These are phyloP conservation scores for Graphilbum sp. DNA, from an alignment of 2,329 filamentous ascomycete genomes.

Conservation along the genomic window DNA sequence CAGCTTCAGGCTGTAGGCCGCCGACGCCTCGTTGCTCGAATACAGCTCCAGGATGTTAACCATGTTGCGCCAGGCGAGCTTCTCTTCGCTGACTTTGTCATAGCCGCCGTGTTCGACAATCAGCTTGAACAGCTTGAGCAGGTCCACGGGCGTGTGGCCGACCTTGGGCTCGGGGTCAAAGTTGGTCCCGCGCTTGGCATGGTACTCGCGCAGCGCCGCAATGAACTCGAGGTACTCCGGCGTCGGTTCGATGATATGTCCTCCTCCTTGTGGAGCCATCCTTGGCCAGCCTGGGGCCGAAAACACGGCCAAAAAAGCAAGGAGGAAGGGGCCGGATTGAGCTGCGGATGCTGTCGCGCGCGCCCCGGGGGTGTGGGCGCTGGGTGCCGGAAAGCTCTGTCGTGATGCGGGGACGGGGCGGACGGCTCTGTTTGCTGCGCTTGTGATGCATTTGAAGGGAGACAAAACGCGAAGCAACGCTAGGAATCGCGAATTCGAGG, in stretches of 20 bases:
- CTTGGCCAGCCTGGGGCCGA: constrained; percentile 1
- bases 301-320: background rate
- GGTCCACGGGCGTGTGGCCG: constrained; percentile 58
- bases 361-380: too few relatives aligned
- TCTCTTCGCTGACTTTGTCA: constrained; percentile 67
- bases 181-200: constrained; percentile 60
- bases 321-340: background rate
- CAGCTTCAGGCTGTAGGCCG: constrained; percentile 73
- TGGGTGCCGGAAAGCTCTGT: too few relatives aligned
- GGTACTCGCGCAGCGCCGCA: constrained; percentile 53
- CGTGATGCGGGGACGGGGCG: too few relatives aligned
- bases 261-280: constrained; percentile 2
- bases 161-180: constrained; percentile 73
- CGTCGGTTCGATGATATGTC: constrained; percentile 36
- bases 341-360: too few relatives aligned
- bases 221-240: constrained; percentile 70
- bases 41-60: constrained; percentile 61
- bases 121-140: constrained; percentile 62
- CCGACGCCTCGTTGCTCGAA: constrained; percentile 60
- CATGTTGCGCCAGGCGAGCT: constrained; percentile 71
- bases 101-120: constrained; percentile 70
- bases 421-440: constrained; percentile 1
- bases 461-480: constrained; percentile 8
- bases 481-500: constrained; percentile 7
- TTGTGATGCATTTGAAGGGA: constrained; percentile 7